Evolutionary conservation across 2,329 filamentous ascomycete genomes (phyloP).

Genomic region (Neonectria neomacrospora): DNA sequence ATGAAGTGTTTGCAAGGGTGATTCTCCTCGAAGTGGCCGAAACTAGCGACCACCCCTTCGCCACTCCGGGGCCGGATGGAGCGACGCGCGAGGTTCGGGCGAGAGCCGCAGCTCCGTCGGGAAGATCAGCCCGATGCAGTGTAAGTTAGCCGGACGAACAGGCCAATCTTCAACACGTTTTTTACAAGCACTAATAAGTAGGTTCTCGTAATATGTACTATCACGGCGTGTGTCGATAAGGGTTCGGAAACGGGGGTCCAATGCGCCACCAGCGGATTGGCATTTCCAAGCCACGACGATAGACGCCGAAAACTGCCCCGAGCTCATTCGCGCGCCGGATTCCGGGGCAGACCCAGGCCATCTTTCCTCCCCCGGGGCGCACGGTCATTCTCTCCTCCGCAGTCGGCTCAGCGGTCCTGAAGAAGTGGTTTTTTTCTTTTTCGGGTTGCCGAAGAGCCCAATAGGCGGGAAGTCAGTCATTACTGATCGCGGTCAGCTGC

Average conservation of each 20-base stretch:
- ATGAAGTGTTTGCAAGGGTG: background rate
- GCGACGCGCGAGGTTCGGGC: constrained; percentile 30
- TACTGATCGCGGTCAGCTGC: constrained; percentile 40
- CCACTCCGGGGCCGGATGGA: constrained; percentile 28
- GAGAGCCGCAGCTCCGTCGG: constrained; percentile 25
- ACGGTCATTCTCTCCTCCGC: constrained; percentile 3
- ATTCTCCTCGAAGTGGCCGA: constrained; percentile 9
- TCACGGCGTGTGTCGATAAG: constrained; percentile 15
- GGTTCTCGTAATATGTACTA: too few species aligned
- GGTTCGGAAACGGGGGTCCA: constrained; percentile 25
- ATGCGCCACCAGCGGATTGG: constrained; percentile 33
- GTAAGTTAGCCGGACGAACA: background rate
- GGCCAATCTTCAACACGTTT: constrained; percentile 13
- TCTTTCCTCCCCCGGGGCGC: constrained; percentile 22
- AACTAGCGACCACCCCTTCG: constrained; percentile 9
- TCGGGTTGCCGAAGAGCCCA: constrained; percentile 37
- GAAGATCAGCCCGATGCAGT: constrained; percentile 6
- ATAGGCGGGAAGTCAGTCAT: constrained; percentile 41
- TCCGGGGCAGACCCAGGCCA: constrained; percentile 26
- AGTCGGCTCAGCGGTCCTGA: constrained; percentile 13
- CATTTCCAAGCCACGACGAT: constrained; percentile 32
- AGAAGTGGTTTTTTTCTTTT: background rate
- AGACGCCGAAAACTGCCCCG: constrained; percentile 28
- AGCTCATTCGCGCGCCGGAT: constrained; percentile 39
- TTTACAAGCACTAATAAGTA: constrained; percentile 17